Evolutionary conservation across 106 monocot species (phyloP).

Genomic region (Phalaenopsis equestris): DNA sequence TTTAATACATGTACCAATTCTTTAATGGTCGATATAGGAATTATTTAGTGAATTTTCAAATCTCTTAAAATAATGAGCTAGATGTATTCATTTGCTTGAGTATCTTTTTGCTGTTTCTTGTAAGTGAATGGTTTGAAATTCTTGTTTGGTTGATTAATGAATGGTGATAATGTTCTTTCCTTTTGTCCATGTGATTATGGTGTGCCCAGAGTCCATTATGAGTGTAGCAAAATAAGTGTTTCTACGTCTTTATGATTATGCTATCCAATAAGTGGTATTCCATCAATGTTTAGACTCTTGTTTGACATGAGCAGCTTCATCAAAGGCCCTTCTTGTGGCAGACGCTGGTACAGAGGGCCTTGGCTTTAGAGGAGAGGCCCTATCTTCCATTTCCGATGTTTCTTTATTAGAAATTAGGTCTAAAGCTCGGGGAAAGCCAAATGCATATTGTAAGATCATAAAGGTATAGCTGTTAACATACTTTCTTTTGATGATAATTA

Average conservation of each 20-base stretch:
- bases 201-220: background rate
- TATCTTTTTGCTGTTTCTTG: background rate
- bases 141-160: background rate
- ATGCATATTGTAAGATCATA: conserved; percentile 88
- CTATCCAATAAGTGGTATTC: background rate
- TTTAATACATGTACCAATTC: background rate
- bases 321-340: conserved; percentile 28
- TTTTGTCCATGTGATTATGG: background rate
- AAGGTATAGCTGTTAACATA: conserved; percentile 43
- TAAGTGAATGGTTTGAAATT: background rate
- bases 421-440: conserved; percentile 85
- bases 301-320: conserved; percentile 51
- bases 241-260: background rate
- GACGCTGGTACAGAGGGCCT: conserved; percentile 24
- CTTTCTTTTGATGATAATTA: background rate
- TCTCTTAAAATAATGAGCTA: background rate
- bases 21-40: background rate
- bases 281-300: conserved; percentile 7
- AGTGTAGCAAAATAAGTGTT: background rate
- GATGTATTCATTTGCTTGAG: background rate
- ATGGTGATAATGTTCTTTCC: background rate
- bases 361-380: conserved; percentile 70
- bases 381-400: conserved; percentile 89
- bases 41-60: background rate
- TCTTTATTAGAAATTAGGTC: conserved; percentile 81